phyloP scores from a whole-genome alignment of 2,329 filamentous ascomycete species.

The Tolypocladium endophyticum region DNA sequence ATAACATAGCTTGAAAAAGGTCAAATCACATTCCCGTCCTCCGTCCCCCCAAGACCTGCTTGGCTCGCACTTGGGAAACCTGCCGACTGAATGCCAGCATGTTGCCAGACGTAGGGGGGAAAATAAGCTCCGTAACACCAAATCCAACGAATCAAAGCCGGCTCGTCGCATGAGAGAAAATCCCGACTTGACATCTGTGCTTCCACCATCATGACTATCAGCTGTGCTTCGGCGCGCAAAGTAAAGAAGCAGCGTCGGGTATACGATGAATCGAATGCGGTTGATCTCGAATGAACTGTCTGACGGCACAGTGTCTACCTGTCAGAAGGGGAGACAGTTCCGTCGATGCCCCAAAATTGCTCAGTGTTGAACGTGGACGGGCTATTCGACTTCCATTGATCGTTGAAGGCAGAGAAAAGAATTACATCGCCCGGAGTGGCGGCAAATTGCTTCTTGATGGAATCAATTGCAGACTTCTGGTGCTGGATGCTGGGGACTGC shows the following conservation, averaged over 20 bases:
- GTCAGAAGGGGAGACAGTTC: slow-evolving; percentile 14
- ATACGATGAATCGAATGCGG: not conserved
- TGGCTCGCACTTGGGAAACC: not conserved
- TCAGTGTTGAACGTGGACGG: slow-evolving; percentile 58
- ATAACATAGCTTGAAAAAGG: not conserved
- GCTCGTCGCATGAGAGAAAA: not conserved
- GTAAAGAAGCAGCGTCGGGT: not conserved
- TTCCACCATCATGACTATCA: not conserved
- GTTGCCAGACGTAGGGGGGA: not conserved
- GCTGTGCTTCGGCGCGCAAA: not conserved
- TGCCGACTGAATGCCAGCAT: not conserved
- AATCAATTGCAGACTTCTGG: slow-evolving; percentile 54
- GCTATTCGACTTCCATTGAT: slow-evolving; percentile 63
- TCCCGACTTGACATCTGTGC: not conserved
- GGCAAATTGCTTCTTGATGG: slow-evolving; percentile 50
- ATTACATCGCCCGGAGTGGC: slow-evolving; percentile 43
- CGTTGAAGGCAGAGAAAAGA: slow-evolving; percentile 72
- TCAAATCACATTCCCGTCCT: not conserved
- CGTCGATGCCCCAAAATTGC: slow-evolving; percentile 61
- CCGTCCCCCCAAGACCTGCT: not conserved
- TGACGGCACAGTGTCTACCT: not conserved
- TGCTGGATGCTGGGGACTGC: slow-evolving; percentile 61
- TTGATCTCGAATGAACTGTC: not conserved
- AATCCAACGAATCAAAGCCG: not conserved
- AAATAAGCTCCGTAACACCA: not conserved